Evolutionary conservation across 768 basidiomycete genomes (phyloP).

Genomic region (Kwoniella europaea): DNA sequence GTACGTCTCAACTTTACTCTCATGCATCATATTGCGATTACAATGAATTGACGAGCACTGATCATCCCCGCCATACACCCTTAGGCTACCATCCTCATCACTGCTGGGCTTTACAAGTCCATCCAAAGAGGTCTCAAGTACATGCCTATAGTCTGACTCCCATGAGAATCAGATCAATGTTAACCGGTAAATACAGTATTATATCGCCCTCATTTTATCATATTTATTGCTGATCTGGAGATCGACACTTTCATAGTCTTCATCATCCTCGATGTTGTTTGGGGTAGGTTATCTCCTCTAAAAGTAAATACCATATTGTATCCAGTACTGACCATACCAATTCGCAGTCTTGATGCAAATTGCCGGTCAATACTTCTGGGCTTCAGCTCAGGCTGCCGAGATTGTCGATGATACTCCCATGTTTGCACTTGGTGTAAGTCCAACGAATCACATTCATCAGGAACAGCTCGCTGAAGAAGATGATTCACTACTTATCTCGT

Average conservation of each 20-base stretch:
- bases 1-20: slow-evolving; percentile 22
- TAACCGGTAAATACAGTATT: slow-evolving; percentile 24
- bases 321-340: not conserved
- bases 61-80: not conserved
- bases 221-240: not conserved
- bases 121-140: slow-evolving; percentile 44
- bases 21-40: too few relatives aligned
- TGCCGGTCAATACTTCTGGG: slow-evolving; percentile 35
- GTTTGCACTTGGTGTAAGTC: slow-evolving; percentile 39
- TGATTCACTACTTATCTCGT: not conserved
- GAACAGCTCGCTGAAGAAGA: too few relatives aligned
- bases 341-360: slow-evolving; percentile 38
- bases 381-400: slow-evolving; percentile 32
- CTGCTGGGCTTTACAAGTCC: slow-evolving; percentile 41
- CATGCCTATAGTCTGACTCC: slow-evolving; percentile 34
- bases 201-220: not conserved
- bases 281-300: slow-evolving; percentile 16
- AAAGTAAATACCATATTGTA: not conserved
- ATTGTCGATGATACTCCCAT: slow-evolving; percentile 32
- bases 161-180: slow-evolving; percentile 41
- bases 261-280: slow-evolving; percentile 39
- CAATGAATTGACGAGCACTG: not conserved
- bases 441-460: too few relatives aligned
- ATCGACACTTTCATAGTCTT: slow-evolving; percentile 25
- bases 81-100: slow-evolving; percentile 47